These are phyloP conservation scores for Tulasnella sp. DNA, from an alignment of 768 basidiomycete species.

Conservation along the genomic window DNA sequence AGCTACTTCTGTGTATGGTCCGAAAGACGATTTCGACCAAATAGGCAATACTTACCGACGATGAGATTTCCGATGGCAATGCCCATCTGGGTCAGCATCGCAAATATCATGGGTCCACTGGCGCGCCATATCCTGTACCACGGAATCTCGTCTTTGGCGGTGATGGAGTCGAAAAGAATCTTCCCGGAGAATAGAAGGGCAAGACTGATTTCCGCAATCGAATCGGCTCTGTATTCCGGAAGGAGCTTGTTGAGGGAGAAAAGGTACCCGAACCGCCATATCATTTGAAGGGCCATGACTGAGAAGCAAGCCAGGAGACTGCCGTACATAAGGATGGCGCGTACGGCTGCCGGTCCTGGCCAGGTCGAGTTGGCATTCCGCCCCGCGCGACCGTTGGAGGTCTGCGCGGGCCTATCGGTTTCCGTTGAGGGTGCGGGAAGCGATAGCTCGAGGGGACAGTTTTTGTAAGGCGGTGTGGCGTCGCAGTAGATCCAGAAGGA, in stretches of 20 bases:
- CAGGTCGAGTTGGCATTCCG: slow-evolving; percentile 36
- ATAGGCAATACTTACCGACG: slow-evolving; percentile 46
- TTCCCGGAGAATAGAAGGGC: slow-evolving; percentile 60
- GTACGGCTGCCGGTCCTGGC: slow-evolving; percentile 58
- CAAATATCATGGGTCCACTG: slow-evolving; percentile 50
- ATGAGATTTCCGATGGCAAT: slow-evolving; percentile 56
- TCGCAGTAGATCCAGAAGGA: slow-evolving; percentile 65
- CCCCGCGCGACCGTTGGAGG: not conserved
- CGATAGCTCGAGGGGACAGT: not conserved
- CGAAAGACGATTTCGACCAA: not conserved
- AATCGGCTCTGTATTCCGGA: slow-evolving; percentile 54
- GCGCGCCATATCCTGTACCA: slow-evolving; percentile 46
- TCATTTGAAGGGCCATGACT: slow-evolving; percentile 55
- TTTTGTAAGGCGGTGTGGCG: slow-evolving; percentile 31
- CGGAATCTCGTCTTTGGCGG: slow-evolving; percentile 36
- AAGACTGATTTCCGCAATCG: slow-evolving; percentile 54
- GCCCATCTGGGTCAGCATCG: slow-evolving; percentile 50
- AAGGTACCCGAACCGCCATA: slow-evolving; percentile 52
- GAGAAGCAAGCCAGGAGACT: slow-evolving; percentile 46
- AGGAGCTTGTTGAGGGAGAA: slow-evolving; percentile 39
- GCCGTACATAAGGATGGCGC: slow-evolving; percentile 50
- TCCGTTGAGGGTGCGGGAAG: not conserved
- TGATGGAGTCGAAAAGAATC: slow-evolving; percentile 50
- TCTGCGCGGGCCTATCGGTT: not conserved
- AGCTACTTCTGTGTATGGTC: not conserved